Evolutionary conservation across 345 rosid species (phyloP), one percentile per base, ranked within the genome.

Genomic region (Linum lewisii): DNA sequence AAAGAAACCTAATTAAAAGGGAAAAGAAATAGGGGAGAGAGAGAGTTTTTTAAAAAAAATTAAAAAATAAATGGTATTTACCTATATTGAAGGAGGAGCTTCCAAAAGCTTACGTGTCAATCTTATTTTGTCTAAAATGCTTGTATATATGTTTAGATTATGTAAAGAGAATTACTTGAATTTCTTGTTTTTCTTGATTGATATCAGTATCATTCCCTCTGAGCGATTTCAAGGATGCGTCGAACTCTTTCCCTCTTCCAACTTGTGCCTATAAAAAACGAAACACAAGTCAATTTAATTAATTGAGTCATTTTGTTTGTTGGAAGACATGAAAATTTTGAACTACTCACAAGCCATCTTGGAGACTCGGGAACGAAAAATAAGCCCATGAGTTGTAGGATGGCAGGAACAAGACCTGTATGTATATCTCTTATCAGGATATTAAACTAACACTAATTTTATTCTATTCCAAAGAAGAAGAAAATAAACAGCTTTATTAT

Each of bases 351-450:
- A 67, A 75, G 59, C 75, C 75, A 75, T 54, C 78, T 75, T 9
- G 78, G 78, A 47, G 78, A 75, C 65, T 75, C 78, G 0, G 72
- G 75, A 13, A 70, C 60, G 58, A 75, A 60, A 49, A 67, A 64
- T 22, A 71, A 32, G 36, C 75, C 72, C 32, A 71, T 15, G 19
- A 71, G 38, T 34, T 67, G 78, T 26, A 67, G 19, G 6, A 71
- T 7, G 5, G 55, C 51, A 6, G 75, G 75, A 42, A 67, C 55
- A 6, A 25, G 44, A 19, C 64, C 75, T 72, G 68, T 21, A 45
- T n/a, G n/a, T n/a, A n/a, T n/a, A n/a, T n/a, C n/a, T n/a, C n/a
- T n/a, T 58, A 15, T 15, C 52, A 45, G 0, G 25, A 21, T 14
- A 21, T 15, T n/a, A n/a, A n/a, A n/a, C n/a, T 13, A 25, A 51